These are phyloP conservation scores for Monosporozyma solicola DNA, from an alignment of 805 yeast genomes.

Conservation along the genomic window DNA sequence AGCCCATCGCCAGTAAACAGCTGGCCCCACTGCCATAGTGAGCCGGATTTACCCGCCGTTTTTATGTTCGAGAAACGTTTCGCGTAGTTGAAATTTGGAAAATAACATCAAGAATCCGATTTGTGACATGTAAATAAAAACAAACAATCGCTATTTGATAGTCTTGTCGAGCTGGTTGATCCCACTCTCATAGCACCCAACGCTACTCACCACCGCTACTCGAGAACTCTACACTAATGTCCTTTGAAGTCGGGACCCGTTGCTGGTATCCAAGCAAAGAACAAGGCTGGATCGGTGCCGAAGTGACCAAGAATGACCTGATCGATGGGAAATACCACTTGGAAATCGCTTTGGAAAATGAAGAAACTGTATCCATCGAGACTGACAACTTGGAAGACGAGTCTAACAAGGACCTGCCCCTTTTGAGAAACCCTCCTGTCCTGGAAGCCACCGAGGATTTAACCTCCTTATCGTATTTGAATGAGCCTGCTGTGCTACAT, in stretches of 20 bases:
- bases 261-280: constrained; percentile 70
- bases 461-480: constrained; percentile 82
- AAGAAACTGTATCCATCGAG: constrained; percentile 39
- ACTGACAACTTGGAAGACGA: constrained; percentile 29
- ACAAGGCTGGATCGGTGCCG: constrained; percentile 67
- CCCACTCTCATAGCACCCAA: background rate
- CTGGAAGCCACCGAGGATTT: constrained; percentile 91
- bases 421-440: constrained; percentile 83
- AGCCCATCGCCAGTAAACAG: too few relatives aligned
- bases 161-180: background rate
- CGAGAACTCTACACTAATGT: constrained; percentile 7
- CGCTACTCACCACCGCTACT: background rate
- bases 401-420: constrained; percentile 41
- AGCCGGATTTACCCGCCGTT: background rate
- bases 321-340: constrained; percentile 39
- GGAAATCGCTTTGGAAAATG: constrained; percentile 45
- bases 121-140: background rate
- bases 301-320: constrained; percentile 39
- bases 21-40: background rate
- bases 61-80: background rate
- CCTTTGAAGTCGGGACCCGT: constrained; percentile 52
- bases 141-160: background rate
- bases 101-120: background rate
- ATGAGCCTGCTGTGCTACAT: constrained; percentile 93
- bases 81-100: background rate